These are phyloP conservation scores for Fusarium sambucinum DNA, from an alignment of 2,329 filamentous ascomycete genomes.

Conservation along the genomic window DNA sequence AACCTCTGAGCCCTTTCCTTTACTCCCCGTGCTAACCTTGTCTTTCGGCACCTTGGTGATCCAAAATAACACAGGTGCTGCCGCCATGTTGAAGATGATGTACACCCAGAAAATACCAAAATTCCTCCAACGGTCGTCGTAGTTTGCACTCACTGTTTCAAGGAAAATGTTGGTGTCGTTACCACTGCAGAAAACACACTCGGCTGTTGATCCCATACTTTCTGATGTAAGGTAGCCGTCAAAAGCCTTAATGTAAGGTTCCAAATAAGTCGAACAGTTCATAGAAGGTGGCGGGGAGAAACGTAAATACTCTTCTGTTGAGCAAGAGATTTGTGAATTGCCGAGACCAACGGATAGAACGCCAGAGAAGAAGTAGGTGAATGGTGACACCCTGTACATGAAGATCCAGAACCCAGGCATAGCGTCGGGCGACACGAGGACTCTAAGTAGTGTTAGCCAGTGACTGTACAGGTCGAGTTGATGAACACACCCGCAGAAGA, in stretches of 20 bases:
- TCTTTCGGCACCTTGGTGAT: slow-evolving; percentile 62
- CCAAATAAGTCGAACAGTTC: slow-evolving; percentile 72
- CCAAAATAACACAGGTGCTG: slow-evolving; percentile 69
- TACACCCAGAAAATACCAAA: slow-evolving; percentile 73
- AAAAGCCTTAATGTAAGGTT: slow-evolving; percentile 58
- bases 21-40: slow-evolving; percentile 43
- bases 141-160: slow-evolving; percentile 62
- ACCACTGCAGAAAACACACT: slow-evolving; percentile 69
- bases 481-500: slow-evolving; percentile 41
- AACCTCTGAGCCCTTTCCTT: background rate
- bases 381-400: slow-evolving; percentile 79
- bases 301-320: slow-evolving; percentile 74
- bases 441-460: background rate
- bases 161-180: slow-evolving; percentile 66
- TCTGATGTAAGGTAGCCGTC: slow-evolving; percentile 68
- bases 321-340: slow-evolving; percentile 73
- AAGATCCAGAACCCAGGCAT: slow-evolving; percentile 65
- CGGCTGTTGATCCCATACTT: slow-evolving; percentile 54
- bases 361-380: slow-evolving; percentile 82
- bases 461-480: accelerated
- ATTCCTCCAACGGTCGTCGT: slow-evolving; percentile 74
- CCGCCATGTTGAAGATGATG: slow-evolving; percentile 69
- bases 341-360: slow-evolving; percentile 79
- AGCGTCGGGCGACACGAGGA: slow-evolving; percentile 56
- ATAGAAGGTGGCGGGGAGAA: slow-evolving; percentile 71